These are phyloP conservation scores for Chenopodium berlandieri DNA, from an alignment of 148 eudicot genomes.

Conservation along the genomic window DNA sequence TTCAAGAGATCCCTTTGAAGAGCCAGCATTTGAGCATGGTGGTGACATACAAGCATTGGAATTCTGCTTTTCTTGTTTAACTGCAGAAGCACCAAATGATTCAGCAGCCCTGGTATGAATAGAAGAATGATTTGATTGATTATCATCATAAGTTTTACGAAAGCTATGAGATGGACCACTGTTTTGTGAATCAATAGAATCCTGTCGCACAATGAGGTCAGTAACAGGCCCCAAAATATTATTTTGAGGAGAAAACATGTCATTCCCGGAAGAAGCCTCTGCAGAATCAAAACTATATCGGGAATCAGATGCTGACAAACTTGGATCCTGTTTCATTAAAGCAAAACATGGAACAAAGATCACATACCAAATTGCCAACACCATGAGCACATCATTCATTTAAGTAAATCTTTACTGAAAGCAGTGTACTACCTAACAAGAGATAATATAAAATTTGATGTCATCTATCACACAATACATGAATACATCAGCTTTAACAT, in stretches of 20 bases:
- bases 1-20: slow-evolving; percentile 66
- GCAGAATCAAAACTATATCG: slow-evolving; percentile 48
- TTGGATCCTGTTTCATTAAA: slow-evolving; percentile 50
- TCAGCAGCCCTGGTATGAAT: slow-evolving; percentile 32
- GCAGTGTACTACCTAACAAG: no score
- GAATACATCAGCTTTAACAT: no score
- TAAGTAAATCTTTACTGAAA: no score
- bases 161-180: slow-evolving; percentile 34
- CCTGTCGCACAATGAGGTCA: slow-evolving; percentile 37
- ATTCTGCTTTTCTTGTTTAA: slow-evolving; percentile 30
- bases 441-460: no score
- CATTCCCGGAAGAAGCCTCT: slow-evolving; percentile 49
- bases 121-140: slow-evolving; percentile 35
- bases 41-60: slow-evolving; percentile 34
- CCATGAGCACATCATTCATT: no score
- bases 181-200: slow-evolving; percentile 35
- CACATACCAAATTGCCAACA: not conserved
- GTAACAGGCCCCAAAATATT: slow-evolving; percentile 26
- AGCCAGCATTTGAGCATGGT: slow-evolving; percentile 35
- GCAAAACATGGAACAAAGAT: not conserved
- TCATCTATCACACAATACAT: no score
- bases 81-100: slow-evolving; percentile 25
- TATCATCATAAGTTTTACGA: slow-evolving; percentile 29
- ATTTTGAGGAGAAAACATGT: slow-evolving; percentile 33
- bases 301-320: slow-evolving; percentile 54